Evolutionary conservation across 345 rosid genomes (phyloP), one percentile per base, ranked within the genome.

Genomic region (Pelargonium nanum): DNA sequence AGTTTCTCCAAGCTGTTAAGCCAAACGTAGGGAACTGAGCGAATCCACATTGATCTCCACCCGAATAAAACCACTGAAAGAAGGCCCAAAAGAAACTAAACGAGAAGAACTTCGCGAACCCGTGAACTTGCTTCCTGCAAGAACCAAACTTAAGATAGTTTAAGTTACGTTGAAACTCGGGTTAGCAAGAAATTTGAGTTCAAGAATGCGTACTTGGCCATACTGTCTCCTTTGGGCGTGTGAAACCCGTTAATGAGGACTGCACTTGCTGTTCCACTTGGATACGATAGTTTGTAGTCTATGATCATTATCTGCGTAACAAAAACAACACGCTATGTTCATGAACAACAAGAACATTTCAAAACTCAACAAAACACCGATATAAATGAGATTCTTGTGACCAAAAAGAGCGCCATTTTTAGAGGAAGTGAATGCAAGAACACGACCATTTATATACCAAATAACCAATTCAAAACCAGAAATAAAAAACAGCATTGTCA

Each of bases 231-330:
- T 72, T 79, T 80, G 23, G 85, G 79, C 61, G 96, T 77, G 62
- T 91, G 98, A 67, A 91, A 91, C 5, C 95, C 95, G 55, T 88
- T 88, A 17, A 91, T 91, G 52, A 91, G 86, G 71, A 81, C 81
- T 19, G 98, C 96, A 5, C 96, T 86, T 53, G 98, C 98, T 22
- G 98, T 86, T 74, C 96, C 96, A 75, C 95, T 88, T 12, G 96
- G 98, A 79, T 86, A 91, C 5, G 78, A 64, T 54, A 91, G 62
- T 61, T 84, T 84, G 72, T 88, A 91, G 65, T 91, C 98, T 30
- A 91, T 69, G 48, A 91, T 83, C 98, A 88, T 91, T 45, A 91
- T 83, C 97, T 91, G 84, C 48, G 26, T 56, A 32, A 54, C 32
- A 15, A 21, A 40, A 40, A 40, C 48, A 40, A 40, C 48, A 40